These are phyloP conservation scores for Mycena epipterygia DNA, from an alignment of 768 basidiomycete species.

Conservation along the genomic window DNA sequence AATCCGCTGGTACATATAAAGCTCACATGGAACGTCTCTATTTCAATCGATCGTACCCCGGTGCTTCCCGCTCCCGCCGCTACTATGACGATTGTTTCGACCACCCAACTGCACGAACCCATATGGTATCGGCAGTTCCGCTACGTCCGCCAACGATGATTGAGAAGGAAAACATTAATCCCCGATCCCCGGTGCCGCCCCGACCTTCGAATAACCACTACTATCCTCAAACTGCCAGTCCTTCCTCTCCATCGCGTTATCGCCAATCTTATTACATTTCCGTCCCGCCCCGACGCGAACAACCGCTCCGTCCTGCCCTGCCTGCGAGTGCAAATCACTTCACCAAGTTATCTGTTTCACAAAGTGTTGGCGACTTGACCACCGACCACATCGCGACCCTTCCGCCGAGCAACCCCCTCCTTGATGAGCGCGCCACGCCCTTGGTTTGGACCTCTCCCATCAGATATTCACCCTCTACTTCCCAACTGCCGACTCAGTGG, in stretches of 20 bases:
- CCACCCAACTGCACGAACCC: neutral
- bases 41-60: slow-evolving; percentile 12
- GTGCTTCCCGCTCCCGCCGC: neutral
- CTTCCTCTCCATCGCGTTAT: neutral
- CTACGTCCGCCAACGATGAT: slow-evolving; percentile 7
- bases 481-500: slow-evolving; percentile 3
- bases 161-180: slow-evolving; percentile 31
- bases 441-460: slow-evolving; percentile 30
- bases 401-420: neutral
- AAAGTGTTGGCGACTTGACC: neutral
- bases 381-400: neutral
- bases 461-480: neutral
- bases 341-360: neutral
- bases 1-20: slow-evolving; percentile 31
- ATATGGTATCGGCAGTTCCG: neutral
- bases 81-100: neutral
- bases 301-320: neutral
- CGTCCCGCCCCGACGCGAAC: slow-evolving; percentile 6
- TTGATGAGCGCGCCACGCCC: neutral
- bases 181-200: neutral
- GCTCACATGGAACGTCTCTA: slow-evolving; percentile 28
- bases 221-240: slow-evolving; percentile 3
- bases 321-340: neutral
- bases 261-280: slow-evolving; percentile 6
- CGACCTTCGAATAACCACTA: slow-evolving; percentile 10